Conservation (phyloP, 1,139 yeast genomes). For the Debaryomycetaceae sp. region DNA sequence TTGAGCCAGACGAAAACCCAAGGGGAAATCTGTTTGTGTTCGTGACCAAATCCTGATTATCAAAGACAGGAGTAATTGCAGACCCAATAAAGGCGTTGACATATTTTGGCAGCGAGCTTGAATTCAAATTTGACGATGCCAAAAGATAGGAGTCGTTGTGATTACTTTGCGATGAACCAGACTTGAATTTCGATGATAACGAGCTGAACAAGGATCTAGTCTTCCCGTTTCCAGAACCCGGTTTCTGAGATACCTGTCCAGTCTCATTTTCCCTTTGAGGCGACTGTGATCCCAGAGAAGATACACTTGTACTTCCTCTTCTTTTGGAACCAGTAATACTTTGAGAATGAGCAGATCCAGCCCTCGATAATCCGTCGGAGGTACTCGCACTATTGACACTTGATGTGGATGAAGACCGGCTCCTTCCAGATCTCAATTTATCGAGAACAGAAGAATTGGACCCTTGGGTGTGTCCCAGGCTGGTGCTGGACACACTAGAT, state of each 20-base stretch:
- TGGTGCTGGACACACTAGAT: background rate
- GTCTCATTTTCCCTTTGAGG: background rate
- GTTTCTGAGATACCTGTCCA: constrained; percentile 17
- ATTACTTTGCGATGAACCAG: constrained; percentile 6
- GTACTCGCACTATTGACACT: constrained; percentile 1
- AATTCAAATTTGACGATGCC: constrained; percentile 5
- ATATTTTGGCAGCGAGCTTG: constrained; percentile 11
- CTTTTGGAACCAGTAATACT: constrained; percentile 5
- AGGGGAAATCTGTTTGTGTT: constrained; percentile 19
- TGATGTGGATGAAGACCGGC: constrained; percentile 31
- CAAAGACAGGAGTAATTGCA: constrained; percentile 13
- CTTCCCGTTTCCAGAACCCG: constrained; percentile 21
- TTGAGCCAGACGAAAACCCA: constrained; percentile 11
- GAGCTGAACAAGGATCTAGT: constrained; percentile 48
- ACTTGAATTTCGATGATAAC: constrained; percentile 53
- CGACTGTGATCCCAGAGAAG: constrained; percentile 4
- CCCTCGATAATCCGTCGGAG: background rate
- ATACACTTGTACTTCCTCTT: constrained; percentile 15
- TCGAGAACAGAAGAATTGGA: constrained; percentile 19
- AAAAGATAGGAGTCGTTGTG: background rate
- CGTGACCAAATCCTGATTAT: constrained; percentile 21
- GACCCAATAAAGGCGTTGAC: constrained; percentile 18
- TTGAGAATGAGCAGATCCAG: background rate
- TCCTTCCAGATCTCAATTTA: constrained; percentile 25
- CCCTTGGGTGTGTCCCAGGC: background rate